These are phyloP conservation scores for Fonsecaea nubica DNA, from an alignment of 2,329 filamentous ascomycete genomes.

Conservation along the genomic window DNA sequence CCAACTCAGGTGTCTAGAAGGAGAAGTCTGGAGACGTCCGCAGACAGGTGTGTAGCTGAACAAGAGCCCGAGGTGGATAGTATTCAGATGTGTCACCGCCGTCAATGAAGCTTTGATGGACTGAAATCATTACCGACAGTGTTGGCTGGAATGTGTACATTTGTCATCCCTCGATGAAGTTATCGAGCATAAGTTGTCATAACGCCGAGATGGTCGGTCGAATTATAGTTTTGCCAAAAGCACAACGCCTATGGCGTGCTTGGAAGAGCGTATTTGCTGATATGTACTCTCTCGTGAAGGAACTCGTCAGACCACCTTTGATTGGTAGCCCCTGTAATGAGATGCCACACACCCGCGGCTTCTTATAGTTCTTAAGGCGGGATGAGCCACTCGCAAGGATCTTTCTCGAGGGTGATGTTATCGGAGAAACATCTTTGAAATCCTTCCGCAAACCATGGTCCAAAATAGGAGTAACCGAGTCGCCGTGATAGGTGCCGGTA, in stretches of 20 bases:
- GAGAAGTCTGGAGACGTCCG: background rate
- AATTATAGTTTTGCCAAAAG: background rate
- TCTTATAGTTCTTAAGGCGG: background rate
- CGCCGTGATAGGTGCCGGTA: constrained; percentile 60
- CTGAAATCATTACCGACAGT: background rate
- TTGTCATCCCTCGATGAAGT: background rate
- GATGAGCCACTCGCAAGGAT: background rate
- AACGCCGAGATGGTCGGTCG: background rate
- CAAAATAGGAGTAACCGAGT: constrained; percentile 42
- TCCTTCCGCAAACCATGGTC: constrained; percentile 14
- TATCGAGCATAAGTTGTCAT: background rate
- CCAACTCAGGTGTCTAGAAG: background rate
- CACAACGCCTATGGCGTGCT: constrained; percentile 21
- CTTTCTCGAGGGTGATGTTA: background rate
- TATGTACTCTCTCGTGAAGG: background rate
- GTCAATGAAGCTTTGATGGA: background rate
- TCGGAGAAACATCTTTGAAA: background rate
- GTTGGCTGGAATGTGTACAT: background rate
- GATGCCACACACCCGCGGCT: background rate
- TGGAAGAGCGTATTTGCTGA: constrained; percentile 15
- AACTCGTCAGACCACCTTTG: background rate
- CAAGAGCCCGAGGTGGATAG: background rate
- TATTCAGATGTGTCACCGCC: background rate
- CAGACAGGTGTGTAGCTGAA: background rate
- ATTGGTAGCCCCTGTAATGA: background rate